These are phyloP conservation scores for Penicillium hesseltinei DNA, from an alignment of 2,329 filamentous ascomycete genomes.

Conservation along the genomic window DNA sequence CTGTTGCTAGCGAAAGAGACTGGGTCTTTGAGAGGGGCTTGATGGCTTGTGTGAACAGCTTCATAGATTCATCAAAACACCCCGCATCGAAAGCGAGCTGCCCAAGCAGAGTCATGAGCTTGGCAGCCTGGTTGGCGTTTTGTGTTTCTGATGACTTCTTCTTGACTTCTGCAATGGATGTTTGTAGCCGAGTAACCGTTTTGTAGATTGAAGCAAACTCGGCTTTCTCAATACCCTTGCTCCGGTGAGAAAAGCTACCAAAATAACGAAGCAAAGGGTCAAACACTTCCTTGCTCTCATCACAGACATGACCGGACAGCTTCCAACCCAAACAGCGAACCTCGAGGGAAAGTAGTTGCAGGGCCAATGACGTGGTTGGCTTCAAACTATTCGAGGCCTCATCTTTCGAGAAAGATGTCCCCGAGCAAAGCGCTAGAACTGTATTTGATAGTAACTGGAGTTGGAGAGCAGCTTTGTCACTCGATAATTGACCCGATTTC, in stretches of 20 bases:
- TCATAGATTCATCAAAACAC: constrained; percentile 40
- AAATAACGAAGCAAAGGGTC: constrained; percentile 45
- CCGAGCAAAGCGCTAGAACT: constrained; percentile 36
- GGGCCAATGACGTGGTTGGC: constrained; percentile 31
- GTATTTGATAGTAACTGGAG: constrained; percentile 46
- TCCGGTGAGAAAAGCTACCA: constrained; percentile 36
- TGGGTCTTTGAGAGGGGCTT: constrained; percentile 32
- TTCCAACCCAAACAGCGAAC: constrained; percentile 45
- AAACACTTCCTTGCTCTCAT: constrained; percentile 44
- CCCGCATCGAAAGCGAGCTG: constrained; percentile 43
- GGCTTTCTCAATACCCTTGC: constrained; percentile 32
- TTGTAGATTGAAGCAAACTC: constrained; percentile 40
- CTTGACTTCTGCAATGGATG: constrained; percentile 28
- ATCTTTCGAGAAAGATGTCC: constrained; percentile 14
- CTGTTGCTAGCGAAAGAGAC: constrained; percentile 36
- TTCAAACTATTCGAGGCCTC: constrained; percentile 22
- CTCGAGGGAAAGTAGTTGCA: constrained; percentile 46
- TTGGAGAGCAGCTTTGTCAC: constrained; percentile 44
- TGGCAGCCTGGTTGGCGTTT: constrained; percentile 31
- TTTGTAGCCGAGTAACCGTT: constrained; percentile 38
- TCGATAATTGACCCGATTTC: constrained; percentile 34
- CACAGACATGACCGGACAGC: constrained; percentile 40
- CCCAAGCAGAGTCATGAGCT: constrained; percentile 36
- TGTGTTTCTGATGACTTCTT: constrained; percentile 25
- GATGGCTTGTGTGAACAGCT: constrained; percentile 35